phyloP scores from a whole-genome alignment of 2,329 filamentous ascomycete species.

The Fusarium gaditjirri region DNA sequence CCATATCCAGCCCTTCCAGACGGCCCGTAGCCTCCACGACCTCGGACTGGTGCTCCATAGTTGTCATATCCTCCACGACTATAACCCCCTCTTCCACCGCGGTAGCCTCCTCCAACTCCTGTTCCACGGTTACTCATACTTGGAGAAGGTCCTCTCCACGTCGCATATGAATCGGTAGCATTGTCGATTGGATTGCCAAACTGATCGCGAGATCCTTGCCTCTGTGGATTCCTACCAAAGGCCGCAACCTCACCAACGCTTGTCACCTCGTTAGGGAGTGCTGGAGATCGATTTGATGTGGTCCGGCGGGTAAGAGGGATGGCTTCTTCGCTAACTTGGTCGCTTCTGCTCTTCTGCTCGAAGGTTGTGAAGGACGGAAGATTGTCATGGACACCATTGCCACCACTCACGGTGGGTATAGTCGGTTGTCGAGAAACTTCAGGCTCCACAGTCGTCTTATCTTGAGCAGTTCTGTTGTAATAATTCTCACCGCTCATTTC shows the following conservation, averaged over 20 bases:
- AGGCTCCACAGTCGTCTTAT: slow-evolving; percentile 56
- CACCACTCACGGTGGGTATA: slow-evolving; percentile 66
- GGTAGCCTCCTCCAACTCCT: slow-evolving; percentile 59
- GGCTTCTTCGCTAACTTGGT: slow-evolving; percentile 73
- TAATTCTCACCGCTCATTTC: slow-evolving; percentile 97
- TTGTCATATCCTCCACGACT: slow-evolving; percentile 63
- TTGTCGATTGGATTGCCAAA: slow-evolving; percentile 69
- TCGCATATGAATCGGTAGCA: slow-evolving; percentile 58
- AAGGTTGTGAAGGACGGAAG: slow-evolving; percentile 71
- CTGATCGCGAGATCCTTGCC: slow-evolving; percentile 65
- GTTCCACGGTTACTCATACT: slow-evolving; percentile 65
- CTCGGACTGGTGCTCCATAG: slow-evolving; percentile 55
- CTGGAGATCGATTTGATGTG: slow-evolving; percentile 67
- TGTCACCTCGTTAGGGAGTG: slow-evolving; percentile 54
- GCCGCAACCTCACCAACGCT: slow-evolving; percentile 49
- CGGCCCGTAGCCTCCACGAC: slow-evolving; percentile 58
- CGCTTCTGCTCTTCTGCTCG: slow-evolving; percentile 72
- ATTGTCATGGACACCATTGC: slow-evolving; percentile 61
- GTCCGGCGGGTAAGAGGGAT: slow-evolving; percentile 75
- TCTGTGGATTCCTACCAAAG: slow-evolving; percentile 49
- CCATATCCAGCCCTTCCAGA: slow-evolving; percentile 57
- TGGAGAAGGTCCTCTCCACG: slow-evolving; percentile 58
- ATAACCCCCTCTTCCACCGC: slow-evolving; percentile 59
- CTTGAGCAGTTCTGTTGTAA: slow-evolving; percentile 76
- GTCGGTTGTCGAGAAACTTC: slow-evolving; percentile 64